Conservation (phyloP, 1,139 yeast genomes). For the Yamadazyma taylorii region DNA sequence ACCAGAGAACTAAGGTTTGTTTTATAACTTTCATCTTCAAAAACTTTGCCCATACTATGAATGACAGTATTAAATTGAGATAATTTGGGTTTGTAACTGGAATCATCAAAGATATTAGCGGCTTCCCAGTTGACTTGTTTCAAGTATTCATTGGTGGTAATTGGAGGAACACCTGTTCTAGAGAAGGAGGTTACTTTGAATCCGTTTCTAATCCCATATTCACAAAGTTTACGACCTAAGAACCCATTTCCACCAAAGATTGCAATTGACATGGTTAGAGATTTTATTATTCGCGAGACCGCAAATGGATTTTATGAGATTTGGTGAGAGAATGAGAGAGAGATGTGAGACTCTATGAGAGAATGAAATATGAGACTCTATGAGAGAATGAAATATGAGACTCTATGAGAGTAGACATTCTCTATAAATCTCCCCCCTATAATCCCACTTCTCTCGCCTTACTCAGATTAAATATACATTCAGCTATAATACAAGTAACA, state of each 20-base stretch:
- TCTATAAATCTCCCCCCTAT: no score
- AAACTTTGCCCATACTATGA: slow-evolving; percentile 76
- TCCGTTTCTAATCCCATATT: slow-evolving; percentile 63
- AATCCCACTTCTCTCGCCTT: no score
- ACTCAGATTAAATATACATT: not conserved
- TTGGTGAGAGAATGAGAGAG: not conserved
- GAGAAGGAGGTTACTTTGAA: slow-evolving; percentile 64
- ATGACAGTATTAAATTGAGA: slow-evolving; percentile 63
- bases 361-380: no score
- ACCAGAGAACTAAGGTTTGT: slow-evolving; percentile 43
- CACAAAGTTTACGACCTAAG: slow-evolving; percentile 71
- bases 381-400: no score
- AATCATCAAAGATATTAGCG: slow-evolving; percentile 69
- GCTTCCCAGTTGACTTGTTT: slow-evolving; percentile 63
- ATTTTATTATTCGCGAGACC: not conserved
- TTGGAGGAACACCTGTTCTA: slow-evolving; percentile 59
- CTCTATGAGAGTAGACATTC: no score
- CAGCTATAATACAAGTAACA: slow-evolving; percentile 10
- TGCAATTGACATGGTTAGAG: slow-evolving; percentile 35
- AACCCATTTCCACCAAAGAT: slow-evolving; percentile 91
- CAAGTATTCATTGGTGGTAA: slow-evolving; percentile 40
- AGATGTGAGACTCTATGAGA: no score
- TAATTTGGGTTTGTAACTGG: slow-evolving; percentile 50
- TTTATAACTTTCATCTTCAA: slow-evolving; percentile 71
- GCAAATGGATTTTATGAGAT: not conserved